A percentile compares a stretch with the other conserved stretches of the same genome.
These are phyloP conservation scores for Amylostereum areolatum DNA, from an alignment of 1,284 basidiomycete species.

Conservation along the genomic window DNA sequence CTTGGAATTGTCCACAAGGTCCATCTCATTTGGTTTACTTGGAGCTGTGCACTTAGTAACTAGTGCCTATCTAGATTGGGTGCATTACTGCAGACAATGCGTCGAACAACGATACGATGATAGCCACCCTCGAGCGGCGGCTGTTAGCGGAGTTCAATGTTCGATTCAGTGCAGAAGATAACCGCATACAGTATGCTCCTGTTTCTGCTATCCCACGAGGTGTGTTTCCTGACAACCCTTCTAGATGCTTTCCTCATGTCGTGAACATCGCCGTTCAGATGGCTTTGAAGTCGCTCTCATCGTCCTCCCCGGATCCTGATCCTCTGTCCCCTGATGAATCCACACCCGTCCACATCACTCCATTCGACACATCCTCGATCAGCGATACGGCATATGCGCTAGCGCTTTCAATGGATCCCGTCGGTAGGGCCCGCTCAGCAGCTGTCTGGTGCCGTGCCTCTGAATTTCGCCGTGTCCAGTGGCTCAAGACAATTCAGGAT, in stretches of 20 bases:
- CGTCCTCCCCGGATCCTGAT: not conserved
- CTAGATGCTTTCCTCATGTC: conserved; percentile 28
- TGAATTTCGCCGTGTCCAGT: conserved; percentile 18
- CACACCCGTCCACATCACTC: too few relatives aligned
- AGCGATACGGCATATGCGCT: too few relatives aligned
- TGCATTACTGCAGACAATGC: conserved; percentile 20
- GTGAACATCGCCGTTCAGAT: conserved; percentile 25
- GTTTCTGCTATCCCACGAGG: not conserved
- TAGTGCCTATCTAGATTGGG: conserved; percentile 14
- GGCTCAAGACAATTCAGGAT: conserved; percentile 15
- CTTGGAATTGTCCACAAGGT: not conserved
- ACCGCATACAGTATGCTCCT: conserved; percentile 16
- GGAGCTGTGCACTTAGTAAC: not conserved
- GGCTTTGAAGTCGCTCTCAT: conserved; percentile 11
- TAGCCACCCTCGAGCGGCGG: conserved; percentile 12
- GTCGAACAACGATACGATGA: conserved; percentile 19
- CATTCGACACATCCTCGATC: too few relatives aligned
- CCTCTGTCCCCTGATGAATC: too few relatives aligned
- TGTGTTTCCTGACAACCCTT: not conserved
- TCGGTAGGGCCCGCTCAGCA: too few relatives aligned
- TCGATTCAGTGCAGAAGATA: conserved; percentile 18
- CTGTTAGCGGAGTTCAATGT: conserved; percentile 12
- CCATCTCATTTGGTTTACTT: not conserved
- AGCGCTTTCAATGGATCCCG: too few relatives aligned
- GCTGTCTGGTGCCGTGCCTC: too few relatives aligned